phyloP scores from a whole-genome alignment of 1,284 basidiomycete genomes.

The Vanrija sp. region DNA sequence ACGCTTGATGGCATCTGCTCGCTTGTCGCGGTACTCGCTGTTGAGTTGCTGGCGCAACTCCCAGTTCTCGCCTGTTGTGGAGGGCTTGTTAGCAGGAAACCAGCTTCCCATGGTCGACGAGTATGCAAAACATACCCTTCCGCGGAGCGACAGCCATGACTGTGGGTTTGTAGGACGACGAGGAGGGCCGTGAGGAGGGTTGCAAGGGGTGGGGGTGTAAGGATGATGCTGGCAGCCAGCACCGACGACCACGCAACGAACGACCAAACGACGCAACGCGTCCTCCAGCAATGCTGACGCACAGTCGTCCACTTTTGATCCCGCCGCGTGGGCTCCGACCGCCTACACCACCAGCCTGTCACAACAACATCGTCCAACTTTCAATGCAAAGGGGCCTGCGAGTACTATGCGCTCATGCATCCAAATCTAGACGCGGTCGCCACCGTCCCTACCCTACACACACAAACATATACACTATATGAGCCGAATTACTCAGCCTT shows the following conservation, averaged over 20 bases:
- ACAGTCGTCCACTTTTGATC: no score
- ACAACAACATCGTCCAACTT: no score
- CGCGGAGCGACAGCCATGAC: slow-evolving; percentile 30
- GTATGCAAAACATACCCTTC: slow-evolving; percentile 19
- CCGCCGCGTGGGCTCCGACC: no score
- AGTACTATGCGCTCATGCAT: no score
- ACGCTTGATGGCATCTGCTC: slow-evolving; percentile 97
- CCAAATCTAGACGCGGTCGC: no score
- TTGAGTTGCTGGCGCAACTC: slow-evolving; percentile 93
- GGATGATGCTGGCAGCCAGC: not conserved
- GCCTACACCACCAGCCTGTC: no score
- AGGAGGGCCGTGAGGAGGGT: not conserved
- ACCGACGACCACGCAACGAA: no score
- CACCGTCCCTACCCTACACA: no score
- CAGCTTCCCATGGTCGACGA: not conserved
- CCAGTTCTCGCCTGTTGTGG: slow-evolving; percentile 71
- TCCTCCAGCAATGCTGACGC: no score
- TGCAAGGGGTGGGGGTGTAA: not conserved
- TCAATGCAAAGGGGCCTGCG: no score
- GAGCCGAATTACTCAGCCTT: slow-evolving; percentile 1
- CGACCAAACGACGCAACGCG: no score
- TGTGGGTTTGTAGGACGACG: slow-evolving; percentile 2
- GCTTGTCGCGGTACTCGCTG: slow-evolving; percentile 88
- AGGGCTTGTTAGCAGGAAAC: not conserved
- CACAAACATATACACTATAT: not conserved